Base-by-base conservation (phyloP, 495 filamentous ascomycete species). In the Aspergillus panamensis region DNA sequence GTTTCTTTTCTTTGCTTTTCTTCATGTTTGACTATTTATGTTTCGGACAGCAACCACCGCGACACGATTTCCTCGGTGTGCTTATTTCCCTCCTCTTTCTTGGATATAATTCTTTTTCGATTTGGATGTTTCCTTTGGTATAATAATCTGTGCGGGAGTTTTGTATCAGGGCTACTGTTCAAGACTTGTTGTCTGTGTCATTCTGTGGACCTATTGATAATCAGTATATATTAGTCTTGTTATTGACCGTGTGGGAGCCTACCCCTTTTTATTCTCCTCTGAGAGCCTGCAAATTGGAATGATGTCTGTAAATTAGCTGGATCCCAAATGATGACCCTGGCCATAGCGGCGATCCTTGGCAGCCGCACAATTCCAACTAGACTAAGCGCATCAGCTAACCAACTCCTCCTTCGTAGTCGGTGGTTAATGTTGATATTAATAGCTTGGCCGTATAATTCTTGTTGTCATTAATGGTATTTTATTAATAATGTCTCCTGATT, bases 281-380 rank as follows among this genome's bases (percentile, higher is more conserved):
- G 25, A 25, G 2, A 25, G 2, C 25, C 25, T 25, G 25, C 25
- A 25, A 25, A 25, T 25, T 25, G 25, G 2, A 2, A 5, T 25
- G 25, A 2, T 25, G 25, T 25, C 2, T 25, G 25, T 2, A 25
- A 40, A 21, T 51, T 30, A 51, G 47, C 8, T n/a, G 12, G 16
- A 31, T 47, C 56, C 55, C 56, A 30, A 48, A 29, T 8, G 17
- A 48, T 29, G 51, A 50, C 39, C 51, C 58, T 55, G 50, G 58
- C 51, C 45, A 55, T 51, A 60, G 47, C 52, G 47, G 32, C 33
- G 55, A 57, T 50, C 45, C 8, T 39, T 39, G 31, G 48, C 30
- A n/a, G 35, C 35, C 35, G 35, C 35, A n/a, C 35, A 25, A 25
- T 25, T n/a, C n/a, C 25, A 5, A 25, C 25, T 5, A 25, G n/a